These are phyloP conservation scores for Pelargonium australe DNA, from an alignment of 441 rosid genomes.

Conservation along the genomic window DNA sequence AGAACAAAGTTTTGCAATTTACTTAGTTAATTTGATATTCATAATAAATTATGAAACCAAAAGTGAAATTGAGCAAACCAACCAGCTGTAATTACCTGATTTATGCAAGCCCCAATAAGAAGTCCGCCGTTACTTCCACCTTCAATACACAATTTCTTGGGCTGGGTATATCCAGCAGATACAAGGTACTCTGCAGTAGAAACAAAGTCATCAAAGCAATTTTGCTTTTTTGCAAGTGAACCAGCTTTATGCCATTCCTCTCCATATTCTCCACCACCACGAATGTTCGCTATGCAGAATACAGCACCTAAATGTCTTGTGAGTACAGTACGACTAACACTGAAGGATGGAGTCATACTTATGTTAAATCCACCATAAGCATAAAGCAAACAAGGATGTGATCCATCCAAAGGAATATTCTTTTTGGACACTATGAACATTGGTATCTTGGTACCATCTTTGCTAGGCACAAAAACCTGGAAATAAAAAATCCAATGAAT, in stretches of 20 bases:
- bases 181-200: conserved; percentile 71
- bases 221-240: conserved; percentile 72
- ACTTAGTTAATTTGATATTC: neutral
- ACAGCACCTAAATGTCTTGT: conserved; percentile 70
- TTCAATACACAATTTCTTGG: conserved; percentile 78
- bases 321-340: conserved; percentile 56
- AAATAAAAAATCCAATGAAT: conserved; percentile 14
- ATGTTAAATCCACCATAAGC: conserved; percentile 94
- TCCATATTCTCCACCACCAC: conserved; percentile 98
- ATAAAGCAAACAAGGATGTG: conserved; percentile 83
- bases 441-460: conserved; percentile 81
- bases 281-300: conserved; percentile 75
- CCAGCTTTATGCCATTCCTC: conserved; percentile 99
- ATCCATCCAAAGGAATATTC: conserved; percentile 64
- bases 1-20: neutral
- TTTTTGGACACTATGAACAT: conserved; percentile 68
- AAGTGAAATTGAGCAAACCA: conserved; percentile 10
- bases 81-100: conserved; percentile 43
- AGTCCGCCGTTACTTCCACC: conserved; percentile 99
- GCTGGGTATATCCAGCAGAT: conserved; percentile 73
- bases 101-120: conserved; percentile 87
- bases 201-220: conserved; percentile 88
- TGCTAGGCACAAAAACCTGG: conserved; percentile 76
- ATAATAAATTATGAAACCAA: neutral
- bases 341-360: conserved; percentile 76